Percentiles rank a stretch among this genome's conserved stretches.
Evolutionary conservation across 2,329 filamentous ascomycete species (phyloP).

Genomic region (Phyllosticta paracitricarpa): DNA sequence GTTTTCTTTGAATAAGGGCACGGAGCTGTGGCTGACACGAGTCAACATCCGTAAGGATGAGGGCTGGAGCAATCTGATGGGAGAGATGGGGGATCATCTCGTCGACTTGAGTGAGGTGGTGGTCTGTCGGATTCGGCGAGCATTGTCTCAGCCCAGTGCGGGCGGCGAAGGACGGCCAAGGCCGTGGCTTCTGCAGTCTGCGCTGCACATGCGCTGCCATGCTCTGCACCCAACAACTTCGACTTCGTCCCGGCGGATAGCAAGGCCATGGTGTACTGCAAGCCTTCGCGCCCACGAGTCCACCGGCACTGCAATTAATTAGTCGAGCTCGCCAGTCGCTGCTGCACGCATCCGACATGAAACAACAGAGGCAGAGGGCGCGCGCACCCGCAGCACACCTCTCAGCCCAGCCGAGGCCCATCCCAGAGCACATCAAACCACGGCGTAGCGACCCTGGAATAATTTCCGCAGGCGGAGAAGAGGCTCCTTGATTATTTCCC

Average conservation of each 20-base stretch:
- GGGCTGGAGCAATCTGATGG: neutral
- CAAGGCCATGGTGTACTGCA: neutral
- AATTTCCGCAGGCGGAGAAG: constrained; percentile 12
- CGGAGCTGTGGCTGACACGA: neutral
- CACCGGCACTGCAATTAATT: neutral
- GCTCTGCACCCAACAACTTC: neutral
- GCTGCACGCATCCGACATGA: constrained; percentile 9
- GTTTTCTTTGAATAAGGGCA: neutral
- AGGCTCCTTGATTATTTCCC: constrained; percentile 9
- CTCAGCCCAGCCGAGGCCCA: constrained; percentile 8
- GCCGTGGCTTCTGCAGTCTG: neutral
- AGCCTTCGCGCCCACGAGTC: neutral
- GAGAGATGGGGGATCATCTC: neutral
- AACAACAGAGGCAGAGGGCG: neutral
- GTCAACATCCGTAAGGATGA: neutral
- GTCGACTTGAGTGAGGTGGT: neutral
- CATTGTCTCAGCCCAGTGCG: neutral
- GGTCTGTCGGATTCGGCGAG: neutral
- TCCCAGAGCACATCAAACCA: constrained; percentile 10
- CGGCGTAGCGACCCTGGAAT: constrained; percentile 7
- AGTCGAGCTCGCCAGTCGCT: neutral
- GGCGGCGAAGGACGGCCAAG: neutral
- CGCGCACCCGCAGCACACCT: neutral
- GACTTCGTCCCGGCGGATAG: neutral
- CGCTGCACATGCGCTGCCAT: neutral